Evolutionary conservation across 2,329 filamentous ascomycete species (phyloP), one percentile per base, ranked within the genome.

Genomic region (Amesomyces nigricolor): DNA sequence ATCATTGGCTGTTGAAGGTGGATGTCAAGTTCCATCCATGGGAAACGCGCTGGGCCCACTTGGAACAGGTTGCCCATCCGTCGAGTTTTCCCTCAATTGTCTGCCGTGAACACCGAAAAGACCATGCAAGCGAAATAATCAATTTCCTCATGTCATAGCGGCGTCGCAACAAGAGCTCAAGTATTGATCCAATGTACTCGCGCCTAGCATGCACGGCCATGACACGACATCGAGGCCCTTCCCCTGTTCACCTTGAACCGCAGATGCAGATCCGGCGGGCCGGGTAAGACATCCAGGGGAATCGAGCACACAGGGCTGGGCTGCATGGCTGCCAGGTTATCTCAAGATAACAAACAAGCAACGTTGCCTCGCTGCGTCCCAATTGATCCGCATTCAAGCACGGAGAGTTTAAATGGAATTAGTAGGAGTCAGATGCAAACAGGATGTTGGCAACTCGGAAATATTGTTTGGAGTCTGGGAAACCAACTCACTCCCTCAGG

Each of bases 101-200:
- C 35, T 53, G 19, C 47, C 47, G 55, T 47, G 37, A 47, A 29
- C 43, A 26, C 22, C 32, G 9, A 35, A 13, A 6, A 35, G 7
- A 35, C 11, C 9, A 10, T 35, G 32, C 8, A 4, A 35, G 32
- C 32, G 11, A 35, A 13, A 35, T 1, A 35, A 35, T 4, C 9
- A 9, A 22, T 43, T 47, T 54, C 51, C 17, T 47, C 43, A 42
- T 42, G 55, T 53, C 14, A 40, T 46, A 57, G 37, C 22, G 22
- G 22, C 2, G 35, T 47, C 47, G 47, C 44, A 47, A 43, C 14
- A 14, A 44, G 35, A 47, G 11, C 32, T 26, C 51, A 57, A 57
- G 49, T 49, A 48, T 48, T 44, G 48, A 48, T n/a, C 52, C 30
- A 44, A 26, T 26, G 4, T 6, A 26, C 22, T 4, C 48, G 29